A percentile compares a stretch with the other conserved stretches of the same genome.
phyloP scores from a whole-genome alignment of 2,329 filamentous ascomycete genomes.

The Huntiella savannae region DNA sequence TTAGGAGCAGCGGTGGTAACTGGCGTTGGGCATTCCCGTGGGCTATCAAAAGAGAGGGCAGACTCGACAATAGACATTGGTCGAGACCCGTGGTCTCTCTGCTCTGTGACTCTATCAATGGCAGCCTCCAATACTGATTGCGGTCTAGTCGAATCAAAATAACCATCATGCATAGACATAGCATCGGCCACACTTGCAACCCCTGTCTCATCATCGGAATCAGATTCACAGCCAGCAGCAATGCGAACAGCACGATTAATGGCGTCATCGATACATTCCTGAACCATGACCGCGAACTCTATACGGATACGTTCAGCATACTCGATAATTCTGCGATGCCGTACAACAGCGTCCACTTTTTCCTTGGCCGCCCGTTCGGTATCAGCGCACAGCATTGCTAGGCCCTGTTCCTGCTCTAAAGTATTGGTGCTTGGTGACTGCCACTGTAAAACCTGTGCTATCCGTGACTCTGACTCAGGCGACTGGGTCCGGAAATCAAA shows the following conservation, averaged over 20 bases:
- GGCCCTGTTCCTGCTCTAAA: slow-evolving; percentile 78
- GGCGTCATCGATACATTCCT: slow-evolving; percentile 87
- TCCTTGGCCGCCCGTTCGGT: slow-evolving; percentile 67
- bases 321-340: slow-evolving; percentile 82
- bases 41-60: slow-evolving; percentile 64
- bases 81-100: slow-evolving; percentile 31
- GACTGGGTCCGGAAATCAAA: slow-evolving; percentile 84
- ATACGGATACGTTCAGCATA: slow-evolving; percentile 90
- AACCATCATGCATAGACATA: slow-evolving; percentile 28
- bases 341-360: slow-evolving; percentile 84
- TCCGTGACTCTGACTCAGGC: slow-evolving; percentile 84
- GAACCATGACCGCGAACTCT: slow-evolving; percentile 80
- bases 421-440: slow-evolving; percentile 84
- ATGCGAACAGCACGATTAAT: slow-evolving; percentile 78
- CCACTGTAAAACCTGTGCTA: slow-evolving; percentile 90
- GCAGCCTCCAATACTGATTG: slow-evolving; percentile 37
- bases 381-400: slow-evolving; percentile 74
- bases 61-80: slow-evolving; percentile 41
- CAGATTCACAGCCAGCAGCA: slow-evolving; percentile 65
- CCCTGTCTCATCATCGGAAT: slow-evolving; percentile 41
- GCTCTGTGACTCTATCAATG: slow-evolving; percentile 25
- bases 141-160: slow-evolving; percentile 28
- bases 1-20: slow-evolving; percentile 83
- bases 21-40: slow-evolving; percentile 76
- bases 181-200: slow-evolving; percentile 14